phyloP scores from a whole-genome alignment of 2,329 filamentous ascomycete genomes.

The Aspergillus neoniger region DNA sequence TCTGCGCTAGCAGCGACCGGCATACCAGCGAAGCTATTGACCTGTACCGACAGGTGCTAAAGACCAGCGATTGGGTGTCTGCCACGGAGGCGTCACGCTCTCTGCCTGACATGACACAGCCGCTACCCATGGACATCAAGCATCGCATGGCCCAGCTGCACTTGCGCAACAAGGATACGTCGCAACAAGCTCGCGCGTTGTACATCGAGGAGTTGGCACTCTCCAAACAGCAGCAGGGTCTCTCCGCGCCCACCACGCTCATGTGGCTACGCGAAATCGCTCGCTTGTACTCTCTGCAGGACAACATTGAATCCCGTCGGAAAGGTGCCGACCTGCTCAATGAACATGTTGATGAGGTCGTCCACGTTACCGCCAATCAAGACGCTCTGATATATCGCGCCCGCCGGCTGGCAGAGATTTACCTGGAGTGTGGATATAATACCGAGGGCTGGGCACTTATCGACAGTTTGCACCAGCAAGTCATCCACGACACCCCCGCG shows the following conservation, averaged over 20 bases:
- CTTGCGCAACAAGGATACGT: slow-evolving; percentile 41
- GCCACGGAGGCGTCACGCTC: slow-evolving; percentile 31
- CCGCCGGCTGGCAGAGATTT: slow-evolving; percentile 50
- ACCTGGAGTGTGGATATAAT: slow-evolving; percentile 46
- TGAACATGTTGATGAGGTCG: slow-evolving; percentile 45
- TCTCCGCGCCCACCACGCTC: slow-evolving; percentile 51
- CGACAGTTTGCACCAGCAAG: slow-evolving; percentile 52
- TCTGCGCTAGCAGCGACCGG: slow-evolving; percentile 50
- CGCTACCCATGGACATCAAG: slow-evolving; percentile 50
- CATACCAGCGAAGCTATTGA: slow-evolving; percentile 49
- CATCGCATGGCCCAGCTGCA: slow-evolving; percentile 54
- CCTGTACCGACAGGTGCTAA: slow-evolving; percentile 52
- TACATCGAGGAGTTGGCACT: slow-evolving; percentile 49
- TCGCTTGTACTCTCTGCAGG: slow-evolving; percentile 44
- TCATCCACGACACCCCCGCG: slow-evolving; percentile 49
- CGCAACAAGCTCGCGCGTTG: slow-evolving; percentile 41
- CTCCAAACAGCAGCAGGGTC: slow-evolving; percentile 47
- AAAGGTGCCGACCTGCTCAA: slow-evolving; percentile 46
- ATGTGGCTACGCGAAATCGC: slow-evolving; percentile 48
- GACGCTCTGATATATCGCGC: slow-evolving; percentile 50
- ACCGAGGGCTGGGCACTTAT: slow-evolving; percentile 46
- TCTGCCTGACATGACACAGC: slow-evolving; percentile 38
- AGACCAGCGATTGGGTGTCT: slow-evolving; percentile 40
- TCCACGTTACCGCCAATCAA: slow-evolving; percentile 44
- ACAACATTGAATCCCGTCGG: slow-evolving; percentile 41